Percentiles rank a stretch among this genome's conserved stretches.
Conservation (phyloP, 1,284 basidiomycete genomes). For the Apiotrichum montevideense region DNA sequence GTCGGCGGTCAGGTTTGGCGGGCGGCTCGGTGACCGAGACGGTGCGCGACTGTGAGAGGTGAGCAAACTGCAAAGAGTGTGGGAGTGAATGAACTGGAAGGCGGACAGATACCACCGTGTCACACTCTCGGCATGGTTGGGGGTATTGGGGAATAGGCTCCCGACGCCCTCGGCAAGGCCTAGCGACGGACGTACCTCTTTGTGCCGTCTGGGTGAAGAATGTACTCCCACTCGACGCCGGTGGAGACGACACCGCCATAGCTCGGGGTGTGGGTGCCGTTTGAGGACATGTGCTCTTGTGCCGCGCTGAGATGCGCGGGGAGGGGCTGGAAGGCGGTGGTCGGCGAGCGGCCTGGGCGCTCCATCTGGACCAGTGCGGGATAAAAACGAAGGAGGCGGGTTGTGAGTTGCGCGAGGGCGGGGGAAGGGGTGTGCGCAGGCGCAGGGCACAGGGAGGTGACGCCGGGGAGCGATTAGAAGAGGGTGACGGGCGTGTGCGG, state of each 20-base stretch:
- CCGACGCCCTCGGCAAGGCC: neutral
- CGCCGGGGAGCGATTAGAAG: neutral
- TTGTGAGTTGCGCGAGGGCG: no score
- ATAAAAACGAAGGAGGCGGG: neutral
- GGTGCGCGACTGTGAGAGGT: constrained; percentile 27
- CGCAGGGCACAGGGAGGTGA: neutral
- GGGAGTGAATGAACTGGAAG: neutral
- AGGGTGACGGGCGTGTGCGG: neutral
- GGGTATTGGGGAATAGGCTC: neutral
- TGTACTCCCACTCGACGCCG: constrained; percentile 45
- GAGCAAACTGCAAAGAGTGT: neutral
- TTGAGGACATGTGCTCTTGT: constrained; percentile 24
- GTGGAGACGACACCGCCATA: constrained; percentile 56
- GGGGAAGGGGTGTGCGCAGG: no score
- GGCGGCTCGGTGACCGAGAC: constrained; percentile 37
- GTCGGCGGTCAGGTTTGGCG: constrained; percentile 15
- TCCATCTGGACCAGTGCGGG: constrained; percentile 5
- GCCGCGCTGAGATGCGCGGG: constrained; percentile 34
- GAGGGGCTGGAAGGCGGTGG: constrained; percentile 34
- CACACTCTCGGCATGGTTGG: neutral
- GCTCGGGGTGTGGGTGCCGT: constrained; percentile 51
- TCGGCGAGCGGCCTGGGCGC: constrained; percentile 14
- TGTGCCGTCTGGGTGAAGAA: constrained; percentile 32
- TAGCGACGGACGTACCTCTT: constrained; percentile 29
- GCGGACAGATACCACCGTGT: neutral